These are phyloP conservation scores for Lomentospora prolificans DNA, from an alignment of 2,329 filamentous ascomycete species.

Conservation along the genomic window DNA sequence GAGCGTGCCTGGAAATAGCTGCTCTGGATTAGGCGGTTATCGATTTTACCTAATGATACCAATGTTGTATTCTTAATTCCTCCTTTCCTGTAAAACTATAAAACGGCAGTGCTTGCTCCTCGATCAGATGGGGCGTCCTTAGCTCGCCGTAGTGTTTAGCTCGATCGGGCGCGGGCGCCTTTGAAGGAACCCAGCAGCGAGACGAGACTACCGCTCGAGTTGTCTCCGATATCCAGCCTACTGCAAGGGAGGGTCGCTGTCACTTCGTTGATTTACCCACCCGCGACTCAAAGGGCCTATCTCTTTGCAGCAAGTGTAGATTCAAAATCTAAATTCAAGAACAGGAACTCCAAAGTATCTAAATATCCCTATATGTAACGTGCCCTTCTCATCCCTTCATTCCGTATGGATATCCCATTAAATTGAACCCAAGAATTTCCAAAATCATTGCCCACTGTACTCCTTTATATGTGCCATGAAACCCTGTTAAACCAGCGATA, in stretches of 20 bases:
- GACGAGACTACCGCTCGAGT: too few relatives aligned
- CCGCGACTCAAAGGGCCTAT: too few relatives aligned
- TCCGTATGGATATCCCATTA: not conserved
- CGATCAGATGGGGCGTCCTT: too few relatives aligned
- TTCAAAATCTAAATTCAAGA: not conserved
- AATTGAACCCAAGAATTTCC: not conserved
- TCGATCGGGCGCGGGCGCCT: too few relatives aligned
- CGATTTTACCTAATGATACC: not conserved
- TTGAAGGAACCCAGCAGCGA: too few relatives aligned
- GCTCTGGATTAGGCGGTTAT: not conserved
- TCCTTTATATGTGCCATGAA: not conserved
- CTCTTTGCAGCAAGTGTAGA: not conserved
- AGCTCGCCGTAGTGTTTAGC: too few relatives aligned
- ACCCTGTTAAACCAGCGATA: not conserved
- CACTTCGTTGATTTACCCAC: too few relatives aligned
- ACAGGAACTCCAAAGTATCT: not conserved
- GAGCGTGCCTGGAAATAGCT: not conserved
- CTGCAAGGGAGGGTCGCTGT: too few relatives aligned
- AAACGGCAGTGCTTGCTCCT: too few relatives aligned
- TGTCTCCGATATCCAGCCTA: too few relatives aligned
- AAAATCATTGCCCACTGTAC: not conserved
- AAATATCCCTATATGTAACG: slow-evolving; percentile 1
- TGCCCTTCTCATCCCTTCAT: not conserved
- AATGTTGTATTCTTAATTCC: not conserved
- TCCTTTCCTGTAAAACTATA: too few relatives aligned